Percentiles rank a stretch among this genome's conserved stretches.
Conservation (phyloP, 2,329 filamentous ascomycete genomes). For the Alternaria sp. region DNA sequence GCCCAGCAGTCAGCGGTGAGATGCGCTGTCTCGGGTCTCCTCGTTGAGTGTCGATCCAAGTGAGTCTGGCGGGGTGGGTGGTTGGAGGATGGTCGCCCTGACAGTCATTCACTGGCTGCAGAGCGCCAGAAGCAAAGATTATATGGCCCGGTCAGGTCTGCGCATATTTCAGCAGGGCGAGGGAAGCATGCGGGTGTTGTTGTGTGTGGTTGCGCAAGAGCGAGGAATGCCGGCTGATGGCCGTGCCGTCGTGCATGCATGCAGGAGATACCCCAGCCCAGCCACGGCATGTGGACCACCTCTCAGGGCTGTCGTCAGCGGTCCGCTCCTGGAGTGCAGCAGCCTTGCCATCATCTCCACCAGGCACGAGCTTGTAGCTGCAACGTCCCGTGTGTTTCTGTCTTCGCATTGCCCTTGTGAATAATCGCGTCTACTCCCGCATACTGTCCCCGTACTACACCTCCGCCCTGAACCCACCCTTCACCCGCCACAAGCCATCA, state of each 20-base stretch:
- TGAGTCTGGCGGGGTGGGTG: constrained; percentile 4
- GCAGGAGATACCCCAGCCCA: background rate
- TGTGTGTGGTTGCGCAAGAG: constrained; percentile 29
- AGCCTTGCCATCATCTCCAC: constrained; percentile 17
- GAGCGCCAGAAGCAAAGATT: constrained; percentile 22
- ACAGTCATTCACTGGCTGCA: constrained; percentile 13
- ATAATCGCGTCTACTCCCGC: background rate
- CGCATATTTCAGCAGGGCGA: constrained; percentile 20
- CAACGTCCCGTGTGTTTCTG: constrained; percentile 1
- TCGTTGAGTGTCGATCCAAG: constrained; percentile 8
- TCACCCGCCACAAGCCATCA: constrained; percentile 24
- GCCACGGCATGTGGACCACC: background rate
- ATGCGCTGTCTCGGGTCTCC: constrained; percentile 11
- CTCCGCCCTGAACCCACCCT: constrained; percentile 11
- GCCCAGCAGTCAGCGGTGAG: constrained; percentile 5
- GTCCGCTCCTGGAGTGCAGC: constrained; percentile 23
- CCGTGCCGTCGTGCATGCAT: constrained; percentile 5
- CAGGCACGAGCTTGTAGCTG: background rate
- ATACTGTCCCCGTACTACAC: constrained; percentile 3
- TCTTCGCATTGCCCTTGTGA: background rate
- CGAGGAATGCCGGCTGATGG: constrained; percentile 20
- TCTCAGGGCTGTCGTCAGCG: constrained; percentile 20
- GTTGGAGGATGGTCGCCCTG: constrained; percentile 12
- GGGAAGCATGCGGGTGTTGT: constrained; percentile 24
- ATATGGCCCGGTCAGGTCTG: constrained; percentile 31